These are phyloP conservation scores for Centella asiatica DNA, from an alignment of 129 eudicot species.

Conservation along the genomic window DNA sequence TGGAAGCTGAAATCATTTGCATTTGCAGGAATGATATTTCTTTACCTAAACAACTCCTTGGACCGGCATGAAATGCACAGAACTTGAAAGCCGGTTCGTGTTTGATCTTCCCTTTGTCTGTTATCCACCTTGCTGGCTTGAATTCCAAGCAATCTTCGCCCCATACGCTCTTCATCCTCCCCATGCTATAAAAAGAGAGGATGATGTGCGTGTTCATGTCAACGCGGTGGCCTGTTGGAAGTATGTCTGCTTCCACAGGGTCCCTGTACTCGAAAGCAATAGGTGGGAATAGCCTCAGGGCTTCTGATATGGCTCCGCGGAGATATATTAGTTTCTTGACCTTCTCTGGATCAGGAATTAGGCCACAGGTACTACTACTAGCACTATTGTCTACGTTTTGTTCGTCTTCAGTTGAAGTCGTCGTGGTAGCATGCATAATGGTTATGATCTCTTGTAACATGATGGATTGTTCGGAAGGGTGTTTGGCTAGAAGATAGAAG, in stretches of 20 bases:
- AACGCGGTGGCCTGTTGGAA: conserved; percentile 44
- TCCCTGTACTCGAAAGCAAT: conserved; percentile 35
- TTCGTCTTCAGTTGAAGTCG: not conserved
- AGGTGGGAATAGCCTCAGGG: conserved; percentile 51
- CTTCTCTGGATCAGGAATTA: too few relatives aligned
- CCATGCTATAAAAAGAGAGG: conserved; percentile 33
- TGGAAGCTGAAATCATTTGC: conserved; percentile 29
- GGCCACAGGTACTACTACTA: too few relatives aligned
- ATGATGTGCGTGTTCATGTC: conserved; percentile 14
- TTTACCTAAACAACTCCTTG: conserved; percentile 47
- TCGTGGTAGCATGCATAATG: not conserved
- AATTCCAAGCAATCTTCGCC: conserved; percentile 46
- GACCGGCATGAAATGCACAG: conserved; percentile 41
- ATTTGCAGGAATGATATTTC: conserved; percentile 38
- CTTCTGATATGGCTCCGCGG: conserved; percentile 49
- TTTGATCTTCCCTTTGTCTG: conserved; percentile 26
- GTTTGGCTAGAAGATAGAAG: conserved; percentile 32
- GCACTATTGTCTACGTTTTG: conserved; percentile 5
- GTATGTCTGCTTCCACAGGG: conserved; percentile 32
- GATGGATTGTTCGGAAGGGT: conserved; percentile 27
- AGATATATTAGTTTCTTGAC: conserved; percentile 43
- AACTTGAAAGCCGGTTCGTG: conserved; percentile 45
- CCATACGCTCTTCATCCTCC: conserved; percentile 49
- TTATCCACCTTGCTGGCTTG: conserved; percentile 50
- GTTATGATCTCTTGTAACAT: conserved; percentile 33